Evolutionary conservation across 2,329 filamentous ascomycete species (phyloP).

Genomic region (Meredithiella fracta): DNA sequence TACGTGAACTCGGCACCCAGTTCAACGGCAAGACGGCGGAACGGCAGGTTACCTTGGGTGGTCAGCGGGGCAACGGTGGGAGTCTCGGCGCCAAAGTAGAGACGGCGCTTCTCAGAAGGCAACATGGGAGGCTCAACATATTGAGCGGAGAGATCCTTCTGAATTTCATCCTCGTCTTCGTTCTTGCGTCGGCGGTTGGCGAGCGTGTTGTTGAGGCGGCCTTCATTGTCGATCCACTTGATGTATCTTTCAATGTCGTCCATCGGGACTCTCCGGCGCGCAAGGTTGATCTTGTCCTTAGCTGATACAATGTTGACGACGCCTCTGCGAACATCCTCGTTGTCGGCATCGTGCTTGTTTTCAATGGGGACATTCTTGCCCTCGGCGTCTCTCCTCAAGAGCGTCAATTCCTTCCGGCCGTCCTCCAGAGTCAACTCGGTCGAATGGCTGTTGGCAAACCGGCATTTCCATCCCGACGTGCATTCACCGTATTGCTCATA

Average conservation of each 20-base stretch:
- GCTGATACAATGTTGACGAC: conserved; percentile 60
- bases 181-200: conserved; percentile 26
- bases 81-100: conserved; percentile 91
- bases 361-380: conserved; percentile 20
- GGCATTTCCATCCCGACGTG: conserved; percentile 80
- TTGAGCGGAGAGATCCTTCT: conserved; percentile 57
- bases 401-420: conserved; percentile 64
- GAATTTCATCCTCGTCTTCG: conserved; percentile 28
- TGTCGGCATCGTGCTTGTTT: conserved; percentile 23
- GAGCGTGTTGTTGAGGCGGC: conserved; percentile 24
- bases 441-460: conserved; percentile 77
- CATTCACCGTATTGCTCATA: conserved; percentile 64
- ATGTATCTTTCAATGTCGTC: conserved; percentile 61
- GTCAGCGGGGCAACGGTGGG: conserved; percentile 88
- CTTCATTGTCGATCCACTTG: conserved; percentile 57
- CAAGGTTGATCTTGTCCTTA: conserved; percentile 56
- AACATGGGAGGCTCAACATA: conserved; percentile 77
- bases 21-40: conserved; percentile 75
- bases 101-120: conserved; percentile 78
- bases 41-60: conserved; percentile 91
- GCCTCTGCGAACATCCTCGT: conserved; percentile 41
- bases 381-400: conserved; percentile 30
- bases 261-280: conserved; percentile 53
- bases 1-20: conserved; percentile 87
- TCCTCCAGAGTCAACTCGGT: conserved; percentile 62